Conservation (phyloP, 305 asterid genomes). For the Caryopteris hybrid region DNA sequence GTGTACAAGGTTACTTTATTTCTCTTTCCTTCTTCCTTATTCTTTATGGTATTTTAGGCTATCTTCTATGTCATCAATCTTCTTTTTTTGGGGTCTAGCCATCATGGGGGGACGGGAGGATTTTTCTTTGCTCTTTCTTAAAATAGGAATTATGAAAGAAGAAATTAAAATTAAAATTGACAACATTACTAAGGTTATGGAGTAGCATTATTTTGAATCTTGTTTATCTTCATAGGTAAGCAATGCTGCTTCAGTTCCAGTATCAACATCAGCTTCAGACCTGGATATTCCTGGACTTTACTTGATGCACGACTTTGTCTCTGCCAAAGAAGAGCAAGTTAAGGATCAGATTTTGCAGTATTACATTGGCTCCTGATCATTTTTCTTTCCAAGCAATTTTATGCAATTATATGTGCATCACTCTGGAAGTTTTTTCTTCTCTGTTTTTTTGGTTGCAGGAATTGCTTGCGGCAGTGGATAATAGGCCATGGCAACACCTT, state of each 20-base stretch:
- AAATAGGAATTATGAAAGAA: too few relatives aligned
- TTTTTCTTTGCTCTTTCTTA: too few relatives aligned
- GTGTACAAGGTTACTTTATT: not conserved
- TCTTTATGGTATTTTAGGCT: not conserved
- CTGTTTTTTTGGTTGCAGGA: conserved; percentile 39
- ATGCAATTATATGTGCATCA: not conserved
- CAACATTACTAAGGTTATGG: not conserved
- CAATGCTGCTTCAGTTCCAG: conserved; percentile 40
- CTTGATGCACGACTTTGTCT: conserved; percentile 63
- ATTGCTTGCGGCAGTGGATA: conserved; percentile 79
- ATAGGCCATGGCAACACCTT: conserved; percentile 68
- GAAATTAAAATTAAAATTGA: too few relatives aligned
- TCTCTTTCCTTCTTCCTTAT: not conserved
- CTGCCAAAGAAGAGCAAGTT: conserved; percentile 80
- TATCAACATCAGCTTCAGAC: conserved; percentile 66
- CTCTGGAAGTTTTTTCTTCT: not conserved
- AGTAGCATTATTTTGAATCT: not conserved
- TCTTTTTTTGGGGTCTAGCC: too few relatives aligned
- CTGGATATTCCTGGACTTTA: conserved; percentile 79
- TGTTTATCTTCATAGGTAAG: conserved; percentile 35
- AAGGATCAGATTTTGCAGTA: conserved; percentile 32
- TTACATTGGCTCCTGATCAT: conserved; percentile 14
- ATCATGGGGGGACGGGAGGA: too few relatives aligned
- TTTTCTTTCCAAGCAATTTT: not conserved
- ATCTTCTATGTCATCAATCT: not conserved